Percentiles rank a stretch among this genome's conserved stretches.
phyloP scores from a whole-genome alignment of 345 rosid genomes.

The Excoecaria agallocha region DNA sequence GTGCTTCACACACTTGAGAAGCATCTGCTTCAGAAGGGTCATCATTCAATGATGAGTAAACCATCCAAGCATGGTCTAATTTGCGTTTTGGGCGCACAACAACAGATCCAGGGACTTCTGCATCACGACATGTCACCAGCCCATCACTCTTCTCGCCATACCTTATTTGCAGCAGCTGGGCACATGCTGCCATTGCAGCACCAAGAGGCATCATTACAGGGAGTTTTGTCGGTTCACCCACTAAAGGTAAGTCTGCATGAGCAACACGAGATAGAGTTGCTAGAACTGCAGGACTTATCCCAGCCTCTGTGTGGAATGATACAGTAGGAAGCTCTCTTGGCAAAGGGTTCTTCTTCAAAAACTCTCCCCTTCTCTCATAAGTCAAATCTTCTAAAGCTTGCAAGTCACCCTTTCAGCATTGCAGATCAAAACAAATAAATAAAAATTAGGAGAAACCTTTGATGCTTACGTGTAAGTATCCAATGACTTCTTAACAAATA shows the following conservation, averaged over 20 bases:
- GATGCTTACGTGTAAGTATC: background rate
- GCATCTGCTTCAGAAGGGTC: slow-evolving; percentile 67
- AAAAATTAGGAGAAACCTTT: background rate
- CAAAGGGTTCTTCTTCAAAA: slow-evolving; percentile 63
- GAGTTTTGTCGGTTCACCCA: slow-evolving; percentile 56
- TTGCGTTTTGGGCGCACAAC: slow-evolving; percentile 81
- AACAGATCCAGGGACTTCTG: slow-evolving; percentile 90
- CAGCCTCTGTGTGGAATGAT: slow-evolving; percentile 89
- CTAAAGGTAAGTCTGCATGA: slow-evolving; percentile 75
- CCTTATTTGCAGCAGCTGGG: slow-evolving; percentile 74
- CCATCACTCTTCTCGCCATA: slow-evolving; percentile 93
- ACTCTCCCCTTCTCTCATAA: slow-evolving; percentile 77
- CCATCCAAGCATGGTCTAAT: slow-evolving; percentile 98
- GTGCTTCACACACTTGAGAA: slow-evolving; percentile 88
- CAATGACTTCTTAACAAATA: background rate
- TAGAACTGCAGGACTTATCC: slow-evolving; percentile 72
- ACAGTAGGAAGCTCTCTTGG: slow-evolving; percentile 80
- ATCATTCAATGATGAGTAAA: slow-evolving; percentile 77
- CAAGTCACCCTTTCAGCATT: slow-evolving; percentile 65
- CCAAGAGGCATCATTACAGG: slow-evolving; percentile 88
- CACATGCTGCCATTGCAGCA: slow-evolving; percentile 98
- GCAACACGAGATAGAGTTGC: slow-evolving; percentile 84
- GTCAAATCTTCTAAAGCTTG: slow-evolving; percentile 95
- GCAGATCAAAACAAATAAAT: background rate
- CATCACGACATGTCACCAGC: slow-evolving; percentile 79